Evolutionary conservation across 192 early-diverging fungal species (phyloP).

Genomic region (Coemansia sp.): DNA sequence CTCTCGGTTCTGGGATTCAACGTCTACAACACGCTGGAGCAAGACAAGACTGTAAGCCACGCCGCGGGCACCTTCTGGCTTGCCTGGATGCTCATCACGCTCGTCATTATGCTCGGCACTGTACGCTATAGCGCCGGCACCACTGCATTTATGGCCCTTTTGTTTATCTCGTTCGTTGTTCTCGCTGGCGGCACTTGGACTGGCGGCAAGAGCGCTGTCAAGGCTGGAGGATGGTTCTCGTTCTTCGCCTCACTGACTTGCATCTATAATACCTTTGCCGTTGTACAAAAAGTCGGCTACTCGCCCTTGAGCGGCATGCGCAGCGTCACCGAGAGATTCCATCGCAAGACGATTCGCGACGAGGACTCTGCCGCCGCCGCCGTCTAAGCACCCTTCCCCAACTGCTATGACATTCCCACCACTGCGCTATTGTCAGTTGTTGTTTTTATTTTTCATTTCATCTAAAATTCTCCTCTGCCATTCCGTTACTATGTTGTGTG

Average conservation of each 20-base stretch:
- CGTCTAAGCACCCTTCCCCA: slow-evolving; percentile 18
- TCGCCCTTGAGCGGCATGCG: slow-evolving; percentile 32
- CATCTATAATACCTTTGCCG: slow-evolving; percentile 64
- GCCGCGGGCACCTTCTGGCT: slow-evolving; percentile 70
- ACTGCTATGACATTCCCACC: neutral
- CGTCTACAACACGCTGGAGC: slow-evolving; percentile 59
- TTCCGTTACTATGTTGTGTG: neutral
- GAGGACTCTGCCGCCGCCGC: slow-evolving; percentile 47
- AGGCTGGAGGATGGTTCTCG: slow-evolving; percentile 75
- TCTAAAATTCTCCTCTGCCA: neutral
- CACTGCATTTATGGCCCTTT: slow-evolving; percentile 61
- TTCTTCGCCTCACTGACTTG: slow-evolving; percentile 71
- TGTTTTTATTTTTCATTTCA: slow-evolving; percentile 5
- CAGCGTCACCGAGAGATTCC: slow-evolving; percentile 34
- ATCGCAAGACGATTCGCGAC: slow-evolving; percentile 30
- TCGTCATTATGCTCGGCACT: slow-evolving; percentile 66
- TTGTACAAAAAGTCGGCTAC: slow-evolving; percentile 46
- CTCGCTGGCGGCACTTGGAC: slow-evolving; percentile 66
- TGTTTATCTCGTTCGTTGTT: slow-evolving; percentile 68
- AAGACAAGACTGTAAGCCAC: slow-evolving; percentile 57
- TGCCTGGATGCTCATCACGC: slow-evolving; percentile 70
- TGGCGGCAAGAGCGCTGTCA: slow-evolving; percentile 50
- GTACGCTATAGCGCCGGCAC: slow-evolving; percentile 62
- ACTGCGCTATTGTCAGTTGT: neutral
- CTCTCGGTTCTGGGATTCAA: slow-evolving; percentile 57